A percentile compares a stretch with the other conserved stretches of the same genome.
Conservation (phyloP, 2,329 filamentous ascomycete genomes). For the Colletotrichum sp. region DNA sequence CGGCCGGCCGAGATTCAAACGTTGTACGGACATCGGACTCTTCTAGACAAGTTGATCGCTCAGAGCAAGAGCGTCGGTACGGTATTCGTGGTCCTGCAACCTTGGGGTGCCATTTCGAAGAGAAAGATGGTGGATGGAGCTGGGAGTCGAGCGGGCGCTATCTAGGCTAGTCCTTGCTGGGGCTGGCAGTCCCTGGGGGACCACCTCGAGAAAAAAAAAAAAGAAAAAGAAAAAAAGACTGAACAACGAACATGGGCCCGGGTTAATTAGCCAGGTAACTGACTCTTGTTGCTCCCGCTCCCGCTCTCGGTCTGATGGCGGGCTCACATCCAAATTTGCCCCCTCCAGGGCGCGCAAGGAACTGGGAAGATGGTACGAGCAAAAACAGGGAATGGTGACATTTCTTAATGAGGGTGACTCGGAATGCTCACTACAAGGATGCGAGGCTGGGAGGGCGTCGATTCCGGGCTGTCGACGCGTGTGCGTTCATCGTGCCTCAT, state of each 20-base stretch:
- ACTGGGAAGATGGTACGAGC: not conserved
- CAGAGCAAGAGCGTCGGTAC: not conserved
- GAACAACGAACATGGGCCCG: not conserved
- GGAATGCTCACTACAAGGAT: not conserved
- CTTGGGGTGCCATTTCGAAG: too few species aligned
- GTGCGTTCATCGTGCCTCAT: slow-evolving; percentile 3
- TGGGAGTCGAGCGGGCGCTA: not conserved
- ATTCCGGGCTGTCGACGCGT: not conserved
- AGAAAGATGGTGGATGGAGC: not conserved
- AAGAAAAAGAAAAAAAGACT: too few species aligned
- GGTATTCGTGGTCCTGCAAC: not conserved
- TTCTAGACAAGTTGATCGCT: not conserved
- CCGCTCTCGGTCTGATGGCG: not conserved
- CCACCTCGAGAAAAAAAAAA: too few species aligned
- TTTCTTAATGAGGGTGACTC: not conserved
- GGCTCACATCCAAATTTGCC: not conserved
- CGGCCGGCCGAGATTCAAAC: not conserved
- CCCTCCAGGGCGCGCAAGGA: not conserved
- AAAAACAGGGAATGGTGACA: not conserved
- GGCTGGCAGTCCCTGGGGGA: too few species aligned
- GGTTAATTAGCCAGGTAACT: not conserved
- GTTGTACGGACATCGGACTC: not conserved
- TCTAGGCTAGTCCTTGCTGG: not conserved
- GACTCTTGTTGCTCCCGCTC: slow-evolving; percentile 1
- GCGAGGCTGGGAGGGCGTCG: not conserved